Conservation (phyloP, 108 stramenopile genomes). For the Cyclostephanos invisitatus region DNA sequence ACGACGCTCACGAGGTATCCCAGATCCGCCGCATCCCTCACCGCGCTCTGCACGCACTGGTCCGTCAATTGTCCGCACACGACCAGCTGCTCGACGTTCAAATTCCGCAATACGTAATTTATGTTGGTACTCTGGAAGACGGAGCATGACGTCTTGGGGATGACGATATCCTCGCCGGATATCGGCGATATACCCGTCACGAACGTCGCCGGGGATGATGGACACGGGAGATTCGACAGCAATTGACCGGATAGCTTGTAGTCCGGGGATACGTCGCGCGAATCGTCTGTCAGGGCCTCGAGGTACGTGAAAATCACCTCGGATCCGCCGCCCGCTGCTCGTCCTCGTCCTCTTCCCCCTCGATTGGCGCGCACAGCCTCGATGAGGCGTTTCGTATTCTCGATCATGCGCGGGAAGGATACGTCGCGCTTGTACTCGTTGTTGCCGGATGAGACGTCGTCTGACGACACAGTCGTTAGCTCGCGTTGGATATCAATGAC, state of each 20-base stretch:
- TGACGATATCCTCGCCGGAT: slow-evolving; percentile 59
- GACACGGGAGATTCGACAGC: slow-evolving; percentile 49
- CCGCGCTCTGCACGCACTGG: slow-evolving; percentile 78
- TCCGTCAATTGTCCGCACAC: slow-evolving; percentile 75
- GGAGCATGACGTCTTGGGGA: slow-evolving; percentile 75
- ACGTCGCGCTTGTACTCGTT: slow-evolving; percentile 45
- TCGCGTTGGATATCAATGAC: slow-evolving; percentile 73
- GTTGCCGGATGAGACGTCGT: slow-evolving; percentile 6
- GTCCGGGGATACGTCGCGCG: slow-evolving; percentile 66
- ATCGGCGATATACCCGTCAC: slow-evolving; percentile 45
- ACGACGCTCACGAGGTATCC: slow-evolving; percentile 76
- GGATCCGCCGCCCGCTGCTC: slow-evolving; percentile 26
- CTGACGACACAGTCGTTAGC: slow-evolving; percentile 30
- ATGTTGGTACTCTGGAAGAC: slow-evolving; percentile 75
- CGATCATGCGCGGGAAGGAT: slow-evolving; percentile 56
- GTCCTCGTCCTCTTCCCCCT: slow-evolving; percentile 44
- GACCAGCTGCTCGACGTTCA: slow-evolving; percentile 66
- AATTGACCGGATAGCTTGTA: slow-evolving; percentile 72
- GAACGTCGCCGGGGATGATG: slow-evolving; percentile 43
- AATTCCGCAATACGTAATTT: slow-evolving; percentile 65
- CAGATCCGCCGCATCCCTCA: slow-evolving; percentile 79
- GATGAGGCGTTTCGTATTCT: slow-evolving; percentile 53
- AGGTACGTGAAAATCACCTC: slow-evolving; percentile 80
- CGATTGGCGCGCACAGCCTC: slow-evolving; percentile 46
- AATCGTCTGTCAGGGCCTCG: slow-evolving; percentile 61